Evolutionary conservation across 495 filamentous ascomycete species (phyloP), one percentile per base, ranked within the genome.

Genomic region (Hypoxylon perforatum): DNA sequence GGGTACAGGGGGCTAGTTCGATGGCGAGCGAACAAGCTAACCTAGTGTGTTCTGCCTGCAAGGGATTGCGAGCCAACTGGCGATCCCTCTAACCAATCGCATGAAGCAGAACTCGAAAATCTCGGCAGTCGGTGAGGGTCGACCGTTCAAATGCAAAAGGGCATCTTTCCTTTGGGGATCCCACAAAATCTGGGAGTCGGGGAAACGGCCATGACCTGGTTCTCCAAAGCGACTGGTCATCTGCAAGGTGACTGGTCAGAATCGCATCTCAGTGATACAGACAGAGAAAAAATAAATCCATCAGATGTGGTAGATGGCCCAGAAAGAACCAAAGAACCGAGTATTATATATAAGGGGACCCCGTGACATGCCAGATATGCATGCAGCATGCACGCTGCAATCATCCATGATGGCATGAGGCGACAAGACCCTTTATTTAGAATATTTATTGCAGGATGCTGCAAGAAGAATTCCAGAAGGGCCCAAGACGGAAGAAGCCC

Each of bases 81-180:
- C 44, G 59, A 61, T 57, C 39, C 28, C 49, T 25, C 56, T 12
- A 64, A 63, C 66, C 66, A 69, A 69, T 69, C 60, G 61, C 45
- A 48, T 69, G 44, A 55, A 64, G 54, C 44, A 56, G 19, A 60
- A 49, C 23, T 1, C 41, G 50, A 51, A 58, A 64, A 61, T 64
- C 55, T 60, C 61, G 66, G 66, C 39, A 69, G 66, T 69, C 66
- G 66, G 66, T 69, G 66, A 69, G 66, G 65, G 49, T 69, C 66
- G 21, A 33, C 25, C 25, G 25, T 28, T 28, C 25, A n/a, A n/a
- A n/a, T n/a, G n/a, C 21, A 57, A 56, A 61, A 42, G 51, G 12
- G 22, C 25, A 28, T 28, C 3, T 28, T 3, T 39, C 51, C 44
- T 55, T 33, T 56, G 66, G 56, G 42, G 61, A 64, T 69, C 35